Evolutionary conservation across 345 rosid genomes (phyloP), one percentile per base, ranked within the genome.

Genomic region (Viola odorata): DNA sequence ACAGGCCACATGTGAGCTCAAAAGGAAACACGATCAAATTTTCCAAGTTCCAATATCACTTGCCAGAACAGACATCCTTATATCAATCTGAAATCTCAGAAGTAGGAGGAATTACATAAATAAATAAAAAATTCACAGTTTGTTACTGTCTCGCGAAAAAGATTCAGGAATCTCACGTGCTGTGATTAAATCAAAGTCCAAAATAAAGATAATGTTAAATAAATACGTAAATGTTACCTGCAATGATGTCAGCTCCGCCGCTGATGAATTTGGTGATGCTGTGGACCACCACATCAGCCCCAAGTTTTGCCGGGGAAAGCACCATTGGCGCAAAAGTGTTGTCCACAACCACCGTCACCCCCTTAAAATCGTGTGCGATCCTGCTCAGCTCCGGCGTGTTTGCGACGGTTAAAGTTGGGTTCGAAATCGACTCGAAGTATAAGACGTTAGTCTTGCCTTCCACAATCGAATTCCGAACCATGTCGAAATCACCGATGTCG

Each of bases 221-320:
- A 23, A 23, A 23, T 23, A 23, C 32, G 32, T 23, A 23, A 23
- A 10, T 11, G 8, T 11, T 63, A 87, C 99, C 99, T 77, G 97
- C 99, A 36, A 94, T 90, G 58, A 94, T 77, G 76, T 94, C 99
- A 60, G 88, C 97, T 67, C 89, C 99, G 13, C 99, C 97, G 60
- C 99, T 90, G 9, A 94, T 85, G 70, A 86, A 94, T 77, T 94
- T 94, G 57, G 99, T 81, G 73, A 88, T 82, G 68, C 99, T 94
- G 45, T 94, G 99, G 23, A 91, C 78, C 41, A 90, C 99, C 45
- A 88, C 96, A 42, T 90, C 97, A 3, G 99, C 99, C 16, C 99
- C 99, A n/a, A 90, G 86, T 47, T 78, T 71, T 5, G 95, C 95
- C 32, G 97, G 97, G 37, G 99, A 90, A n/a, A 94, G 73, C 36